Evolutionary conservation across 1,284 basidiomycete species (phyloP).

Genomic region (Spongispora temasekensis): DNA sequence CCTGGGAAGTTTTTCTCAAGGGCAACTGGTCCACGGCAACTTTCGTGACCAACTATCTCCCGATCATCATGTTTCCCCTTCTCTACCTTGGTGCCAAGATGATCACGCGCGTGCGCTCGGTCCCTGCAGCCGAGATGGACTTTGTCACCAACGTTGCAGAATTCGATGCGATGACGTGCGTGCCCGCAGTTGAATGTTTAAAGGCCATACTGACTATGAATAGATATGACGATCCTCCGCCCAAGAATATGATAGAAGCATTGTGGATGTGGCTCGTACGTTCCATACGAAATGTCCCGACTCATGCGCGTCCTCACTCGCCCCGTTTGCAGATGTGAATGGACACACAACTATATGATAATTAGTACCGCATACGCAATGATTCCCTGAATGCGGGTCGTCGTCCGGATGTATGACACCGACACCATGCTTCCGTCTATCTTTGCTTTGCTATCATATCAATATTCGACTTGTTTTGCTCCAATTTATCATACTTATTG

Average conservation of each 20-base stretch:
- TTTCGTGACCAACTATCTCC: conserved; percentile 57
- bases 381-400: no score
- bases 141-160: conserved; percentile 53
- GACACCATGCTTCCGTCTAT: no score
- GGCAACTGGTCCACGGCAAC: conserved; percentile 36
- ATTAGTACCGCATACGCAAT: no score
- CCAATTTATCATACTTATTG: no score
- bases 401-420: no score
- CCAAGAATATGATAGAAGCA: conserved; percentile 28
- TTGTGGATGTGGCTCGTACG: conserved; percentile 32
- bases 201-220: not conserved
- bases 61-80: conserved; percentile 60
- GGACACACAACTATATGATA: no score
- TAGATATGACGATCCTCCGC: conserved; percentile 30
- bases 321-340: conserved; percentile 12
- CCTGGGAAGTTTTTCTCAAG: conserved; percentile 46
- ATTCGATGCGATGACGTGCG: conserved; percentile 50
- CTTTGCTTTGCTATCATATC: no score
- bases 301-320: not conserved
- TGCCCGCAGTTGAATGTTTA: not conserved
- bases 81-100: conserved; percentile 51
- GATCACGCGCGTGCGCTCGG: conserved; percentile 39
- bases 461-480: no score
- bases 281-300: not conserved
- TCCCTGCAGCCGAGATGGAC: conserved; percentile 56